A percentile compares a stretch with the other conserved stretches of the same genome.
Evolutionary conservation across 768 basidiomycete genomes (phyloP).

Genomic region (Termitomyces sp.): DNA sequence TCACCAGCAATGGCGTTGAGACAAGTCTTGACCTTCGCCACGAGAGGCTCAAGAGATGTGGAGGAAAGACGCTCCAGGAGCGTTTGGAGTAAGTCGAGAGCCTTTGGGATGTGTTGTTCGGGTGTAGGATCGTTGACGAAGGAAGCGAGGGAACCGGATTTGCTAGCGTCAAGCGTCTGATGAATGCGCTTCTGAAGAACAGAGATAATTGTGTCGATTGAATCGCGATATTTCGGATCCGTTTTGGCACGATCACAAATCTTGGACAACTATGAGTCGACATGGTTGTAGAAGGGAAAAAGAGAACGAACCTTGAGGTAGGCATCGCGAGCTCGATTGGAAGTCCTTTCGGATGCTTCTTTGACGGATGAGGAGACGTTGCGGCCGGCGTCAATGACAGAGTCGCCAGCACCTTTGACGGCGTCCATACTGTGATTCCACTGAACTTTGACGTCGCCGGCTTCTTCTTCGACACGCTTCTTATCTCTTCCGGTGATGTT

Average conservation of each 20-base stretch:
- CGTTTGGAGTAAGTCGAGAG: conserved; percentile 44
- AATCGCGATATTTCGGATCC: conserved; percentile 53
- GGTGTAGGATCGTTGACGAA: conserved; percentile 62
- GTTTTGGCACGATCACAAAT: conserved; percentile 62
- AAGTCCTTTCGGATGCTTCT: conserved; percentile 41
- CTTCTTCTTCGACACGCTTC: conserved; percentile 43
- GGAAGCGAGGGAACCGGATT: conserved; percentile 45
- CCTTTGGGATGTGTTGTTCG: conserved; percentile 57
- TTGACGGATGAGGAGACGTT: conserved; percentile 35
- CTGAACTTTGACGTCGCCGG: conserved; percentile 43
- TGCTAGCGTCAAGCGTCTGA: conserved; percentile 45
- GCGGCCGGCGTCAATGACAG: conserved; percentile 53
- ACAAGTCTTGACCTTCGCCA: conserved; percentile 37
- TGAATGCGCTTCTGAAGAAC: conserved; percentile 57
- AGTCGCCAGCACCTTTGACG: conserved; percentile 52
- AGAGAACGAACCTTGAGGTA: conserved; percentile 42
- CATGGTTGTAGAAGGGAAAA: too few relatives aligned
- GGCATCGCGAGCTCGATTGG: conserved; percentile 42
- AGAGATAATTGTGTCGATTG: conserved; percentile 56
- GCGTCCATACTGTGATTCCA: conserved; percentile 71
- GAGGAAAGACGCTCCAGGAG: conserved; percentile 51
- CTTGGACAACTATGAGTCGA: conserved; percentile 26
- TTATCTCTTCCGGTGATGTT: conserved; percentile 54
- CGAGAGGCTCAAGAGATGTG: conserved; percentile 48
- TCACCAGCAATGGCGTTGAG: conserved; percentile 51